phyloP scores from a whole-genome alignment of 371 early-diverging fungal genomes.

The Mortierella sp. region DNA sequence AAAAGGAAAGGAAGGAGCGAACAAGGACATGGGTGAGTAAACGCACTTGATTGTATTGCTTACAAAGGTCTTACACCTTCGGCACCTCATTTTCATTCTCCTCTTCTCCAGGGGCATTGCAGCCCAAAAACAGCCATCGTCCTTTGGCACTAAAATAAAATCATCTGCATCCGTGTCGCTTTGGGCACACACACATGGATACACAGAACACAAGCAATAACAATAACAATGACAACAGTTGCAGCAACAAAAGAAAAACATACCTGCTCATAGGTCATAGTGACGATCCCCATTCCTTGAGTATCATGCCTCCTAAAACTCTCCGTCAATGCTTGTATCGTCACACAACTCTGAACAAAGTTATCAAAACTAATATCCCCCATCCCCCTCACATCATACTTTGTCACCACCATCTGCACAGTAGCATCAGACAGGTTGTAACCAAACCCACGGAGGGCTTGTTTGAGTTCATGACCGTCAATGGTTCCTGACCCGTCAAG shows the following conservation, averaged over 20 bases:
- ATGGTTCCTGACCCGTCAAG: conserved; percentile 84
- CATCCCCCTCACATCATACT: conserved; percentile 82
- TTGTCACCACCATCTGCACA: conserved; percentile 72
- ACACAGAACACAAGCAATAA: not conserved
- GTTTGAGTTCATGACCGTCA: conserved; percentile 78
- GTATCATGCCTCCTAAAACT: conserved; percentile 82
- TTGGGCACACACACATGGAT: not conserved
- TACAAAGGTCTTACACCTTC: not conserved
- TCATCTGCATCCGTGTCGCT: not conserved
- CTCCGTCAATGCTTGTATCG: conserved; percentile 83
- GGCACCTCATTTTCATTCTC: not conserved
- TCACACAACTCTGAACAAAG: conserved; percentile 88
- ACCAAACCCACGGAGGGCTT: conserved; percentile 83
- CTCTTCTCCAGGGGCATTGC: not conserved
- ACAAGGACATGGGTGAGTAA: not conserved
- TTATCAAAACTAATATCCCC: conserved; percentile 86
- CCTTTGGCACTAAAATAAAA: not conserved
- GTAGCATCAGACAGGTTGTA: conserved; percentile 58
- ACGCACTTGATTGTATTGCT: not conserved
- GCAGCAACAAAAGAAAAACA: not conserved
- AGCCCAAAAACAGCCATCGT: not conserved
- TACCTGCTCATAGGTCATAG: conserved; percentile 83
- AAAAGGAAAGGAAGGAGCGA: not conserved
- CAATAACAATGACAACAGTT: not conserved
- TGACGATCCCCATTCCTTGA: conserved; percentile 82